phyloP scores from a whole-genome alignment of 345 rosid genomes.

The Murraya paniculata region DNA sequence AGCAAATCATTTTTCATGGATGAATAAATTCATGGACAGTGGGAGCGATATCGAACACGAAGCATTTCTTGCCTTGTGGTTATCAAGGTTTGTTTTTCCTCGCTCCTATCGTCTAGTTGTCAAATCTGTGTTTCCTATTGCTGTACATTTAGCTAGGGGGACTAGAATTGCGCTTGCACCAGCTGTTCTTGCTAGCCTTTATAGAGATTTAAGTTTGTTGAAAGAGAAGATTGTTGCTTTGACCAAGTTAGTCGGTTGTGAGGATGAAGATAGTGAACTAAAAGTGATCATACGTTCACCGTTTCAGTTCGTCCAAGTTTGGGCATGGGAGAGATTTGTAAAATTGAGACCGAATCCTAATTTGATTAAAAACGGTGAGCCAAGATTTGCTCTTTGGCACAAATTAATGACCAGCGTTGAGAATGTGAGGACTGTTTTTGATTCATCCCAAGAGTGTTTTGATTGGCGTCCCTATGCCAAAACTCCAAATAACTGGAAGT shows the following conservation, averaged over 20 bases:
- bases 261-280: not conserved
- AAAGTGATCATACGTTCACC: constrained; percentile 25
- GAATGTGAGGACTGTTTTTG: constrained; percentile 25
- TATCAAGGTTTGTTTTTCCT: constrained; percentile 32
- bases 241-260: not conserved
- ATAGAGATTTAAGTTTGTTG: constrained; percentile 30
- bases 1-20: not conserved
- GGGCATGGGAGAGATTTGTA: constrained; percentile 46
- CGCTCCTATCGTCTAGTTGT: not conserved
- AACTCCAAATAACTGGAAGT: not conserved
- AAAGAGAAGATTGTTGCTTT: constrained; percentile 18
- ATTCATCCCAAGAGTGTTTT: constrained; percentile 18
- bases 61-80: constrained; percentile 44
- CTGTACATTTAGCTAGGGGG: constrained; percentile 38
- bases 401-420: not conserved
- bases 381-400: constrained; percentile 40
- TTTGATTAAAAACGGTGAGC: constrained; percentile 15
- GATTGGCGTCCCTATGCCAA: constrained; percentile 30
- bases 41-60: constrained; percentile 38
- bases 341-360: constrained; percentile 28
- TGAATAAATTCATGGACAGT: constrained; percentile 23
- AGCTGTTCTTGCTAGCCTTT: constrained; percentile 37
- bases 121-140: constrained; percentile 17
- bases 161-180: constrained; percentile 48
- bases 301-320: constrained; percentile 33